Base-by-base conservation (phyloP, 192 early-diverging fungal species). In the Entophlyctis helioformis region DNA sequence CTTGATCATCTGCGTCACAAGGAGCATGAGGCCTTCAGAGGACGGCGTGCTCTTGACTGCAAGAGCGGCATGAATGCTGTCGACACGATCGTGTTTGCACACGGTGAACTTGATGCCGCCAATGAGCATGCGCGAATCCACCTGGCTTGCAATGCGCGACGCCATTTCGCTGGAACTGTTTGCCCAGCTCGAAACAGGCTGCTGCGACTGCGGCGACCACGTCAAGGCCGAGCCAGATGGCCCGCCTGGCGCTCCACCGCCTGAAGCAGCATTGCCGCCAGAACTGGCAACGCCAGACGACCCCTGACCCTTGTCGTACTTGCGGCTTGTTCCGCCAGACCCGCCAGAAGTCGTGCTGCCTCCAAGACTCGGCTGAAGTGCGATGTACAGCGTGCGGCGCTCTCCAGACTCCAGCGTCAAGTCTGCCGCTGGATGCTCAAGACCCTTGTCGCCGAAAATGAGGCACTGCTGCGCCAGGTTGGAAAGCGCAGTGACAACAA, bases 41-140 rank as follows among this genome's bases (percentile, higher is more conserved):
- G 31, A 37, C 2, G 18, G 1, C 1, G 1, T 23, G 4, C 19
- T 0, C 31, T 56, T 56, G 6, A 23, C 20, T 13, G 33, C 15
- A 34, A 8, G 8, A 10, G 33, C 8, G 33, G 9, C 33, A 15
- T 34, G 8, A 15, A 34, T 11, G 1, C 16, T 26, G 29, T 18
- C n/a, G 21, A 19, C 25, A 28, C 59, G 51, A 13, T 83, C 75
- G 40, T 73, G 63, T 2, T 66, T 54, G 39, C 54, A 75, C 1
- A 84, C 69, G 12, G 73, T 54, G 39, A 91, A 91, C 42, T 76
- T 71, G 39, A 91, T 80, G 3, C 88, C 88, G 39, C 88, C 88
- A 22, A 91, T 74, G 27, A 91, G 62, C 16, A 63, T 74, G 16
- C 86, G 62, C 10, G 44, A 55, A 29, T 58, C 62, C 13, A 51